Conservation (phyloP, 1,284 basidiomycete genomes). For the Ceratobasidium papillatum region DNA sequence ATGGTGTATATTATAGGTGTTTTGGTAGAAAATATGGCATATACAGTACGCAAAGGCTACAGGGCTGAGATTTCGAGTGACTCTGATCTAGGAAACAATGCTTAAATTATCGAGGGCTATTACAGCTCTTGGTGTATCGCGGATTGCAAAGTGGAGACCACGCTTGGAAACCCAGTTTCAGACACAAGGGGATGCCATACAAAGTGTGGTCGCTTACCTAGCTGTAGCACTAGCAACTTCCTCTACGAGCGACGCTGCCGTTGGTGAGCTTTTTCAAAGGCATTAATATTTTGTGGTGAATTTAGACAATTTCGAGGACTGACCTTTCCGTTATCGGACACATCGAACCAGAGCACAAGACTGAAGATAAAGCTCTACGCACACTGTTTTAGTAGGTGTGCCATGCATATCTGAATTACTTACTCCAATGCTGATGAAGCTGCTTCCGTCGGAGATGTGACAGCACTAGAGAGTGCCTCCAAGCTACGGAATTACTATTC, state of each 20-base stretch:
- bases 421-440: background rate
- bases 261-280: background rate
- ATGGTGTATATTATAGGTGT: background rate
- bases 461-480: background rate
- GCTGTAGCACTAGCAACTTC: background rate
- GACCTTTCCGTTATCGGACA: slow-evolving; percentile 11
- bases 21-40: slow-evolving; percentile 14
- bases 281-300: background rate
- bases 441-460: background rate
- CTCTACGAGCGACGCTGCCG: background rate
- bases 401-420: background rate
- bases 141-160: background rate
- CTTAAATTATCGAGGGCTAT: background rate
- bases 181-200: background rate
- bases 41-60: background rate
- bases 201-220: background rate
- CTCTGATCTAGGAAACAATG: background rate
- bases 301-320: background rate
- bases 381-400: background rate
- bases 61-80: background rate
- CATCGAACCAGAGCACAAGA: slow-evolving; percentile 9
- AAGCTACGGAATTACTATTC: background rate
- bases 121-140: slow-evolving; percentile 16
- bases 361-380: background rate
- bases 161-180: background rate